A percentile compares a stretch with the other conserved stretches of the same genome.
phyloP scores from a whole-genome alignment of 805 yeast genomes.

The Grigorovia transvaalensis region DNA sequence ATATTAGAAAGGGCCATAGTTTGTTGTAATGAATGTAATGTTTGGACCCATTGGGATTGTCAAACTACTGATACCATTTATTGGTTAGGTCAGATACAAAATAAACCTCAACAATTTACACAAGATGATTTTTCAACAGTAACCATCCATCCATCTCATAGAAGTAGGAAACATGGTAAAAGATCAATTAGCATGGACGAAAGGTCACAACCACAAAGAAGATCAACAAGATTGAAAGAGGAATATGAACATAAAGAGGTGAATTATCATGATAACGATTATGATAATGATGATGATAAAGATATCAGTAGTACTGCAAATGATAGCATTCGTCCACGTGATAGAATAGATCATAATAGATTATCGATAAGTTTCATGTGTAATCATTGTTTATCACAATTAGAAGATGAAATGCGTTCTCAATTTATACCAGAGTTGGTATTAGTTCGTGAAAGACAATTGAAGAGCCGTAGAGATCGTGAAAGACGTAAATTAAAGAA shows the following conservation, averaged over 20 bases:
- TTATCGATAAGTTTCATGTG: slow-evolving; percentile 6
- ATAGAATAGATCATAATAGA: background rate
- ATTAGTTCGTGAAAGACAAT: slow-evolving; percentile 15
- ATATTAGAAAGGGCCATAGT: slow-evolving; percentile 15
- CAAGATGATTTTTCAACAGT: background rate
- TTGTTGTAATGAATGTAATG: slow-evolving; percentile 26
- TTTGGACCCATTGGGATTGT: slow-evolving; percentile 29
- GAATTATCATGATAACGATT: slow-evolving; percentile 1
- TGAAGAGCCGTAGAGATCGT: slow-evolving; percentile 20
- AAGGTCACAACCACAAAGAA: background rate
- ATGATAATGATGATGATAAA: background rate
- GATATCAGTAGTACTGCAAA: background rate
- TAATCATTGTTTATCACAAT: slow-evolving; percentile 14
- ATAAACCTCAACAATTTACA: background rate
- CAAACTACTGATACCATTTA: slow-evolving; percentile 13
- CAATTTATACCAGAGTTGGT: slow-evolving; percentile 19
- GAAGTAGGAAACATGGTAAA: slow-evolving; percentile 1
- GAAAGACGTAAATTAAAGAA: slow-evolving; percentile 20
- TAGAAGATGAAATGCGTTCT: slow-evolving; percentile 16
- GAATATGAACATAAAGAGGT: slow-evolving; percentile 9
- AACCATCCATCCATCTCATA: background rate
- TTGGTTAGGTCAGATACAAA: slow-evolving; percentile 7
- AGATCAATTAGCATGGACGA: background rate
- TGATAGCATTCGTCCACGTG: background rate
- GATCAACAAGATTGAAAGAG: background rate